These are phyloP conservation scores for Septoria linicola DNA, from an alignment of 2,329 filamentous ascomycete species.

Conservation along the genomic window DNA sequence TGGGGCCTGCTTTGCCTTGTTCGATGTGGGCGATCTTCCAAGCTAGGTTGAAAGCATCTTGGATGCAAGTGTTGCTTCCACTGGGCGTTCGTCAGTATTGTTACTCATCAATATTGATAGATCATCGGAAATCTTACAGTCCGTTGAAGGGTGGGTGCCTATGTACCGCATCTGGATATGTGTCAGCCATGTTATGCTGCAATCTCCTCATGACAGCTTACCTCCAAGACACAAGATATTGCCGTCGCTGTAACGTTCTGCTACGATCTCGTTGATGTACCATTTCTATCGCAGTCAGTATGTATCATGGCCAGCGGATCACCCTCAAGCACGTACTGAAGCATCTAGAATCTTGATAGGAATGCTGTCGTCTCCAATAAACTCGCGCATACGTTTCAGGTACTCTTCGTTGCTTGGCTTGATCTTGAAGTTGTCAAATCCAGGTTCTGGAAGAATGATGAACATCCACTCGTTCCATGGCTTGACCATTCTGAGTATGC, in stretches of 20 bases:
- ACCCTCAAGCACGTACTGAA: slow-evolving; percentile 30
- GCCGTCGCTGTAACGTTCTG: slow-evolving; percentile 54
- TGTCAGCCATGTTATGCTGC: slow-evolving; percentile 57
- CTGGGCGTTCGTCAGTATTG: slow-evolving; percentile 24
- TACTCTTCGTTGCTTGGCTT: slow-evolving; percentile 51
- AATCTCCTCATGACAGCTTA: slow-evolving; percentile 50
- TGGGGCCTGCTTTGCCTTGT: slow-evolving; percentile 23
- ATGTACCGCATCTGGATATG: slow-evolving; percentile 56
- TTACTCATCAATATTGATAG: no score
- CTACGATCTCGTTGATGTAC: slow-evolving; percentile 62
- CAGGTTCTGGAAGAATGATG: slow-evolving; percentile 47
- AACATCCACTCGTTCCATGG: slow-evolving; percentile 61
- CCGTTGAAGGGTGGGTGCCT: slow-evolving; percentile 58
- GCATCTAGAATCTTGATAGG: slow-evolving; percentile 54
- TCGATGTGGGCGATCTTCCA: slow-evolving; percentile 30
- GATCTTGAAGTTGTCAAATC: slow-evolving; percentile 39
- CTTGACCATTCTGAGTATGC: slow-evolving; percentile 60
- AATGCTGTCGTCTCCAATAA: slow-evolving; percentile 57
- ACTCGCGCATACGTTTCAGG: slow-evolving; percentile 46
- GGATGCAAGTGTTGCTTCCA: slow-evolving; percentile 42
- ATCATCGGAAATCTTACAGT: no score
- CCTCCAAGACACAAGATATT: slow-evolving; percentile 57
- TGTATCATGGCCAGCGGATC: not conserved
- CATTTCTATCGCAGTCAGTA: slow-evolving; percentile 44
- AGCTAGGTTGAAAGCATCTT: slow-evolving; percentile 21